Evolutionary conservation across 306 rosid genomes (phyloP).

Genomic region (Rosa lucieae): DNA sequence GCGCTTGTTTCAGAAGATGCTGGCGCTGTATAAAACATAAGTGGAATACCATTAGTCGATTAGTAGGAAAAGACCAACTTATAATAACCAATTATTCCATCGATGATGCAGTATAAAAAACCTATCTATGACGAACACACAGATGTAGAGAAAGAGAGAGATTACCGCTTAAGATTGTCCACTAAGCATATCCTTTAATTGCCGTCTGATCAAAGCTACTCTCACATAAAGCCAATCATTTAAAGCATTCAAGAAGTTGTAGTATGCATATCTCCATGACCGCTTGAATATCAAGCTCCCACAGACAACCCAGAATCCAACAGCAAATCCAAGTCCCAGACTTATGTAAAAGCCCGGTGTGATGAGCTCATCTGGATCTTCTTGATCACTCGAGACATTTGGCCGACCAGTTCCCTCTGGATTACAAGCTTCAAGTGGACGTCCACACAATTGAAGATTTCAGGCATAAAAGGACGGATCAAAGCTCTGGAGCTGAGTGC

Average conservation of each 20-base stretch:
- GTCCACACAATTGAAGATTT: not conserved
- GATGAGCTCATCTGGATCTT: slow-evolving; percentile 1
- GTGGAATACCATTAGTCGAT: too few relatives aligned
- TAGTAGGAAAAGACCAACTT: too few relatives aligned
- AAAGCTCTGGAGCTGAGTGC: not conserved
- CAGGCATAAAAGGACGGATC: not conserved
- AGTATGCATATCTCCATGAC: slow-evolving; percentile 30
- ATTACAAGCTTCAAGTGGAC: not conserved
- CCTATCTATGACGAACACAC: too few relatives aligned
- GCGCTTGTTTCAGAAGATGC: not conserved
- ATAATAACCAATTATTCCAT: too few relatives aligned
- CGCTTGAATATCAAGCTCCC: slow-evolving; percentile 16
- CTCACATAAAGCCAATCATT: slow-evolving; percentile 7
- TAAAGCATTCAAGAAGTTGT: slow-evolving; percentile 14
- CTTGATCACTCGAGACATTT: not conserved
- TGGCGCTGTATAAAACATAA: not conserved
- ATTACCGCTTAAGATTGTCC: not conserved
- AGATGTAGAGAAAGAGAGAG: not conserved
- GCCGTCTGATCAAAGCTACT: not conserved
- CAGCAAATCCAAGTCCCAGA: slow-evolving; percentile 10
- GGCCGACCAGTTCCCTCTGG: not conserved
- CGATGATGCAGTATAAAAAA: too few relatives aligned
- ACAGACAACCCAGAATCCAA: slow-evolving; percentile 41
- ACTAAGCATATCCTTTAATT: not conserved
- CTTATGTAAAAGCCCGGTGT: slow-evolving; percentile 17